These are phyloP conservation scores for Lactifluus rugatus DNA, from an alignment of 768 basidiomycete species.

Conservation along the genomic window DNA sequence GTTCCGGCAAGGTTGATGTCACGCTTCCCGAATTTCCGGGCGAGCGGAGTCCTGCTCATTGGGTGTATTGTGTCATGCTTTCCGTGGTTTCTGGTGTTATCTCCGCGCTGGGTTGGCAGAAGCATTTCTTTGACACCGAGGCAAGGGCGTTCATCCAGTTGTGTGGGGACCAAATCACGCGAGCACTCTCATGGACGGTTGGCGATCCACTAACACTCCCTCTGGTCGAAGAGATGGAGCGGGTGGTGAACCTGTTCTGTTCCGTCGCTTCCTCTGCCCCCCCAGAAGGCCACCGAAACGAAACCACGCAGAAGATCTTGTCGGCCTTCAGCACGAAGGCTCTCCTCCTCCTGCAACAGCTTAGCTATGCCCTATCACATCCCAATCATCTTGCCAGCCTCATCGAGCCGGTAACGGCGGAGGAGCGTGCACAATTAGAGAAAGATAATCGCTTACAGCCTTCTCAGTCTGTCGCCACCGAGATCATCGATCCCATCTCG, in stretches of 20 bases:
- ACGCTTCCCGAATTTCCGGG: constrained; percentile 59
- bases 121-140: constrained; percentile 76
- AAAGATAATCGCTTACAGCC: constrained; percentile 35
- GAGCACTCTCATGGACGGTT: constrained; percentile 74
- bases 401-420: constrained; percentile 67
- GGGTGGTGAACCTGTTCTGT: constrained; percentile 67
- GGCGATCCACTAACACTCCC: constrained; percentile 68
- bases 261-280: constrained; percentile 55
- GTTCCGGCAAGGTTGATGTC: constrained; percentile 61
- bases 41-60: constrained; percentile 71
- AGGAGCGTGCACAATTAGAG: constrained; percentile 63
- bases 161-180: constrained; percentile 70
- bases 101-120: constrained; percentile 48
- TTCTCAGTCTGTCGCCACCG: constrained; percentile 31
- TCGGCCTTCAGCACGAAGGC: constrained; percentile 59
- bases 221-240: constrained; percentile 74
- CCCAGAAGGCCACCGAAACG: constrained; percentile 35
- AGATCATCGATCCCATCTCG: constrained; percentile 51
- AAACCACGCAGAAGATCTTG: constrained; percentile 53
- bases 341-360: constrained; percentile 68
- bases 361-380: constrained; percentile 86
- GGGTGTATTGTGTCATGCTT: constrained; percentile 77
- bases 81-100: constrained; percentile 68
- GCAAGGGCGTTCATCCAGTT: constrained; percentile 80
- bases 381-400: constrained; percentile 79